A percentile compares a stretch with the other conserved stretches of the same genome.
phyloP scores from a whole-genome alignment of 805 yeast genomes.

The Kodamaea nitidulidarum region DNA sequence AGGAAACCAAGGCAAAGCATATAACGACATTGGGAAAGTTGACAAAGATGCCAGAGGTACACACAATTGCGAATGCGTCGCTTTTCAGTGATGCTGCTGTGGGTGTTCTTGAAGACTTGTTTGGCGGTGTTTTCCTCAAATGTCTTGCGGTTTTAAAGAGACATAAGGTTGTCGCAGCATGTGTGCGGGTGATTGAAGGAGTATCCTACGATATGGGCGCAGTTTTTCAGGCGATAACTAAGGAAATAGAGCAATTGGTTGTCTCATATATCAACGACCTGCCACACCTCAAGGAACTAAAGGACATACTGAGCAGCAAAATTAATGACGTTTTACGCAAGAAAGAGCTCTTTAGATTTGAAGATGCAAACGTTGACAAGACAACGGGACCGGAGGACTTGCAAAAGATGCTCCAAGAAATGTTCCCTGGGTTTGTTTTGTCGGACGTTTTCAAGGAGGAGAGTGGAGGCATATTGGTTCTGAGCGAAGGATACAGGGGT shows the following conservation, averaged over 20 bases:
- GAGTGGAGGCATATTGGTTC: slow-evolving; percentile 46
- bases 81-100: slow-evolving; percentile 46
- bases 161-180: slow-evolving; percentile 62
- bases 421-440: slow-evolving; percentile 65
- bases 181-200: slow-evolving; percentile 32
- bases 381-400: slow-evolving; percentile 28
- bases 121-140: slow-evolving; percentile 65
- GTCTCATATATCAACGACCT: slow-evolving; percentile 29
- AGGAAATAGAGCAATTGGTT: slow-evolving; percentile 31
- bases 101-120: slow-evolving; percentile 61
- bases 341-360: slow-evolving; percentile 27
- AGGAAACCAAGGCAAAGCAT: slow-evolving; percentile 59
- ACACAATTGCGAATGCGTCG: slow-evolving; percentile 22
- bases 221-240: slow-evolving; percentile 17
- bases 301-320: slow-evolving; percentile 10
- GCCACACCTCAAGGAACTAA: slow-evolving; percentile 8
- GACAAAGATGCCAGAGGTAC: slow-evolving; percentile 19
- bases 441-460: slow-evolving; percentile 17
- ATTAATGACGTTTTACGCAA: slow-evolving; percentile 22
- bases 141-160: slow-evolving; percentile 61
- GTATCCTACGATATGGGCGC: slow-evolving; percentile 15
- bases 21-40: slow-evolving; percentile 31
- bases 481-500: slow-evolving; percentile 51
- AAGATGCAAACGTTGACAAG: slow-evolving; percentile 25
- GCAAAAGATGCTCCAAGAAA: slow-evolving; percentile 44